phyloP scores from a whole-genome alignment of 352 stramenopile genomes.

The Hyaloperonospora arabidopsidis region DNA sequence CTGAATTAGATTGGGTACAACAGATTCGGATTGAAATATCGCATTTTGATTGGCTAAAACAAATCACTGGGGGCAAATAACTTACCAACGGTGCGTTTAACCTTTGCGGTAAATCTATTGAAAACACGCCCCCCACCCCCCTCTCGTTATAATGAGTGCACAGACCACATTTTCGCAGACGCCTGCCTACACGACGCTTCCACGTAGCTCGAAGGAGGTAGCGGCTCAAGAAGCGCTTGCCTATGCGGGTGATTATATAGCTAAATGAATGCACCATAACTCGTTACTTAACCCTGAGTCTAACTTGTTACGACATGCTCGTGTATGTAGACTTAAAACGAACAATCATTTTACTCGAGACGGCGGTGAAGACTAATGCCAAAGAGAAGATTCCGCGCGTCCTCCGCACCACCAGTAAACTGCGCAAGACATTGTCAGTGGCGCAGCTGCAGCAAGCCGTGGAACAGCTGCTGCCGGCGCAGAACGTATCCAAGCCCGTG shows the following conservation, averaged over 20 bases:
- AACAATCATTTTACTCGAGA: conserved; percentile 60
- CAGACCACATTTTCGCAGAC: conserved; percentile 74
- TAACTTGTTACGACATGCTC: conserved; percentile 4
- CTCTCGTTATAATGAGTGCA: conserved; percentile 56
- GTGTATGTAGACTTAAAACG: conserved; percentile 60
- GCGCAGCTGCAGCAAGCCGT: conserved; percentile 54
- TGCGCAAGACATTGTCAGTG: conserved; percentile 71
- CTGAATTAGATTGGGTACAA: too few relatives aligned
- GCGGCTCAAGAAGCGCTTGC: conserved; percentile 48
- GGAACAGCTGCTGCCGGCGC: conserved; percentile 48
- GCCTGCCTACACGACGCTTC: conserved; percentile 41
- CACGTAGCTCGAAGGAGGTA: conserved; percentile 40
- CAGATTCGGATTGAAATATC: too few relatives aligned
- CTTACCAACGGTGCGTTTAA: too few relatives aligned
- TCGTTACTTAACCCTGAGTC: background rate
- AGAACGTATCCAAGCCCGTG: conserved; percentile 50
- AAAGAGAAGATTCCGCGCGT: conserved; percentile 82
- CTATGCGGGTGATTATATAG: conserved; percentile 41
- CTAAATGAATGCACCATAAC: background rate
- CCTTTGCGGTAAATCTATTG: background rate
- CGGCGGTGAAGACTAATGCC: conserved; percentile 72
- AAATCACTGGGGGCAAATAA: too few relatives aligned
- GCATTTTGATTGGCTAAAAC: too few relatives aligned
- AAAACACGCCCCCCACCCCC: background rate
- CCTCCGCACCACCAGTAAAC: conserved; percentile 66